phyloP scores from a whole-genome alignment of 805 yeast species.

The Lachancea meyersii region DNA sequence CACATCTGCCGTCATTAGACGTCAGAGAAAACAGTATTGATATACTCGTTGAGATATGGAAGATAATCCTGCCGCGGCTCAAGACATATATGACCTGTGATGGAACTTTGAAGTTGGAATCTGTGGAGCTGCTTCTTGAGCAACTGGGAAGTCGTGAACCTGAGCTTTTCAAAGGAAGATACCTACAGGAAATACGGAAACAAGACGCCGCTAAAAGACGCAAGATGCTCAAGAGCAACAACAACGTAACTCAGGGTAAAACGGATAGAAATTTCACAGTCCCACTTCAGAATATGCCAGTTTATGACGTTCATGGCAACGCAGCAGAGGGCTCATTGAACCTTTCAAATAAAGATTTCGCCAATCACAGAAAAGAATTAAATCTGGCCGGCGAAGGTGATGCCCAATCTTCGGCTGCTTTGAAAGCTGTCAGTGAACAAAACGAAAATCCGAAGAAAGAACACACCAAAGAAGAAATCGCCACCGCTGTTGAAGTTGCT shows the following conservation, averaged over 20 bases:
- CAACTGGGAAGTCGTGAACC: constrained; percentile 70
- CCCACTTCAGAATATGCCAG: constrained; percentile 66
- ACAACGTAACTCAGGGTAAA: constrained; percentile 58
- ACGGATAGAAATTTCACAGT: constrained; percentile 63
- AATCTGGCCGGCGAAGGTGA: constrained; percentile 70
- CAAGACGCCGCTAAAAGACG: constrained; percentile 60
- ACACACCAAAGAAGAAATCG: constrained; percentile 27
- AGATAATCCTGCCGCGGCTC: constrained; percentile 55
- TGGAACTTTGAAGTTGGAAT: constrained; percentile 68
- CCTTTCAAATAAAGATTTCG: constrained; percentile 64
- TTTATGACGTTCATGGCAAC: constrained; percentile 71
- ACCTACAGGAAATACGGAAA: constrained; percentile 62
- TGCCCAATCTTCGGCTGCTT: constrained; percentile 57
- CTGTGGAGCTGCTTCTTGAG: constrained; percentile 65
- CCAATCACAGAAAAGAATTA: constrained; percentile 52
- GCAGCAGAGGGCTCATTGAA: constrained; percentile 60
- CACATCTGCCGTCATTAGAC: constrained; percentile 90
- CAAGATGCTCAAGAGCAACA: constrained; percentile 40
- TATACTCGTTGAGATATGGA: constrained; percentile 76
- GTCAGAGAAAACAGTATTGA: constrained; percentile 94
- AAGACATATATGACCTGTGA: constrained; percentile 83
- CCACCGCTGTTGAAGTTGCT: constrained; percentile 31
- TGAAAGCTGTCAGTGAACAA: constrained; percentile 38
- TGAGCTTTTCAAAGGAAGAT: constrained; percentile 64
- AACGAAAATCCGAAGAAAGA: constrained; percentile 23